Percentiles rank a stretch among this genome's conserved stretches.
These are phyloP conservation scores for Botrytis medusae DNA, from an alignment of 2,329 filamentous ascomycete genomes.

Conservation along the genomic window DNA sequence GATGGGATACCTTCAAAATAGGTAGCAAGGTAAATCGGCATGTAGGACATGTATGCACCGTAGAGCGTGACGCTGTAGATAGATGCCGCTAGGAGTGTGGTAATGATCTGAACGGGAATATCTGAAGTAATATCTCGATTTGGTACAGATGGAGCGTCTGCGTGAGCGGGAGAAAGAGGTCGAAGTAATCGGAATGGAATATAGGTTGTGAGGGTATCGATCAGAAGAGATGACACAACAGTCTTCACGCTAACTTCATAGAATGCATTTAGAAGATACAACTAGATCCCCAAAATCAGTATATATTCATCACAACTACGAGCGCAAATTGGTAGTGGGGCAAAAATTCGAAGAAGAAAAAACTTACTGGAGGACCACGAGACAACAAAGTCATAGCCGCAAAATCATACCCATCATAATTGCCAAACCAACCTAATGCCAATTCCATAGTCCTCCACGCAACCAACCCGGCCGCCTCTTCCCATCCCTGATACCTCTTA, in stretches of 20 bases:
- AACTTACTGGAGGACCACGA: slow-evolving; percentile 67
- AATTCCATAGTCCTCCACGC: slow-evolving; percentile 64
- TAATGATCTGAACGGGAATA: slow-evolving; percentile 60
- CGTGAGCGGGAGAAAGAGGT: slow-evolving; percentile 62
- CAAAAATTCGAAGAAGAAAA: too few species aligned
- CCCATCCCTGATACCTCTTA: slow-evolving; percentile 60
- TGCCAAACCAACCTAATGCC: slow-evolving; percentile 68
- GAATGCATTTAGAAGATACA: slow-evolving; percentile 75
- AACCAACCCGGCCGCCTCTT: slow-evolving; percentile 56
- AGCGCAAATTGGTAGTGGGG: not conserved
- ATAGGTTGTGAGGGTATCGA: slow-evolving; percentile 68
- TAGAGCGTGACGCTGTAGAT: slow-evolving; percentile 77
- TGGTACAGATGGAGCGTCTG: slow-evolving; percentile 51
- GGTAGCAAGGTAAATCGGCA: slow-evolving; percentile 70
- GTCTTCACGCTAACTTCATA: slow-evolving; percentile 67
- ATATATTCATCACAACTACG: not conserved
- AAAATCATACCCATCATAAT: slow-evolving; percentile 72
- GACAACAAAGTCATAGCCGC: slow-evolving; percentile 66
- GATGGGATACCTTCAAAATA: slow-evolving; percentile 73
- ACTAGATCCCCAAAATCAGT: slow-evolving; percentile 45
- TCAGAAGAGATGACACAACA: slow-evolving; percentile 59
- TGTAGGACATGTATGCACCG: slow-evolving; percentile 64
- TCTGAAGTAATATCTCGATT: slow-evolving; percentile 68
- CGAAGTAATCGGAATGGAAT: slow-evolving; percentile 76
- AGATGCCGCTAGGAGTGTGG: slow-evolving; percentile 64